Percentiles rank a stretch among this genome's conserved stretches.
Conservation (phyloP, 176 grass and related monocot species). For the Lolium rigidum region DNA sequence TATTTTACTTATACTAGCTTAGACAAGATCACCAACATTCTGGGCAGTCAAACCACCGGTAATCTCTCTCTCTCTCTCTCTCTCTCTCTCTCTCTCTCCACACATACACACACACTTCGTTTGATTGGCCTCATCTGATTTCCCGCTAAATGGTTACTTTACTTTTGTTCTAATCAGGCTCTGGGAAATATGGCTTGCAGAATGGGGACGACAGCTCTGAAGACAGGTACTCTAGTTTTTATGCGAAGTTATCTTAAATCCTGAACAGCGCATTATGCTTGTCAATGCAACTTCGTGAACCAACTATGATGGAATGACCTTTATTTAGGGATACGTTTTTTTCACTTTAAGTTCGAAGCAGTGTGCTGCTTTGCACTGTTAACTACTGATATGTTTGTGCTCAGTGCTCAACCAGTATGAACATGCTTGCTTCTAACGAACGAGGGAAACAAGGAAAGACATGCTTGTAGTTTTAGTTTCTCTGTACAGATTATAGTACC, state of each 20-base stretch:
- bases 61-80: background rate
- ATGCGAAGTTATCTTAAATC: background rate
- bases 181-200: slow-evolving; percentile 41
- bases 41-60: slow-evolving; percentile 61
- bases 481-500: background rate
- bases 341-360: background rate
- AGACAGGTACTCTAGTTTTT: slow-evolving; percentile 53
- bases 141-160: slow-evolving; percentile 28
- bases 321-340: background rate
- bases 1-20: slow-evolving; percentile 89
- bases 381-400: slow-evolving; percentile 1
- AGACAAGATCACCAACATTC: slow-evolving; percentile 71
- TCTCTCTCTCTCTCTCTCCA: background rate
- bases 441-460: background rate
- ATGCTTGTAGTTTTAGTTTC: background rate
- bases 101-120: background rate
- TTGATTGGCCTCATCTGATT: background rate
- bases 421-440: background rate
- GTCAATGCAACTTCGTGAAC: background rate
- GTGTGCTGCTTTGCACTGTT: background rate
- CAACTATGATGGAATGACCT: background rate
- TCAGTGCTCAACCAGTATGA: background rate
- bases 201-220: slow-evolving; percentile 41
- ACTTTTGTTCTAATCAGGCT: slow-evolving; percentile 41
- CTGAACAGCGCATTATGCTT: background rate